These are phyloP conservation scores for Boletales sp. DNA, from an alignment of 768 basidiomycete genomes.

Conservation along the genomic window DNA sequence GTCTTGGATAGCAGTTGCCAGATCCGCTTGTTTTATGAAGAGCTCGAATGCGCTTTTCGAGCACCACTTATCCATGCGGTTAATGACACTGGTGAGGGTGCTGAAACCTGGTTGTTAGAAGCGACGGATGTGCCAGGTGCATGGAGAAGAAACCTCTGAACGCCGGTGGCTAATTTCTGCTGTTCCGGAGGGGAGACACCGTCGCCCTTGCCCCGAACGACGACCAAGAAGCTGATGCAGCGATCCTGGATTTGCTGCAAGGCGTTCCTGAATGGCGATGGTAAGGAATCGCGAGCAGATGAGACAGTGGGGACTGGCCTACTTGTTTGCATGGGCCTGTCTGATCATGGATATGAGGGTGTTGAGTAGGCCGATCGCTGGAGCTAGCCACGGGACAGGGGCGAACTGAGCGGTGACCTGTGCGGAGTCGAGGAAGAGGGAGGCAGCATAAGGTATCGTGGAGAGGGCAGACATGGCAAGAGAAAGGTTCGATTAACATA, in stretches of 20 bases:
- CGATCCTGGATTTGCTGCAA: constrained; percentile 45
- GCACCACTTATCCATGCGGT: constrained; percentile 44
- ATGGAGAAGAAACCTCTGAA: constrained; percentile 26
- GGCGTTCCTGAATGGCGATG: constrained; percentile 31
- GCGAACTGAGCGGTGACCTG: constrained; percentile 46
- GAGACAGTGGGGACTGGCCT: neutral
- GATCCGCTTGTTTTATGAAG: constrained; percentile 44
- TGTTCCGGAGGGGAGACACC: constrained; percentile 28
- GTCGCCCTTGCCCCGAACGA: constrained; percentile 34
- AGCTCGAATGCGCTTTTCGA: constrained; percentile 37
- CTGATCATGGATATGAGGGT: constrained; percentile 45
- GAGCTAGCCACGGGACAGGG: constrained; percentile 46
- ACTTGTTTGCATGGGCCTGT: constrained; percentile 49
- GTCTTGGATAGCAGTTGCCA: constrained; percentile 40
- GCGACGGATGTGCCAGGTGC: neutral
- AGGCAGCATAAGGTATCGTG: constrained; percentile 8
- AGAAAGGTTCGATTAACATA: neutral
- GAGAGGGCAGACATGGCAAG: constrained; percentile 14
- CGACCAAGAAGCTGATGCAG: constrained; percentile 40
- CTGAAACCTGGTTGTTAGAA: constrained; percentile 18
- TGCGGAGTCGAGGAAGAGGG: constrained; percentile 24
- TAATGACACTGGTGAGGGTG: constrained; percentile 34
- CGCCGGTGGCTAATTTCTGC: constrained; percentile 29
- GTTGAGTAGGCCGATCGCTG: constrained; percentile 40
- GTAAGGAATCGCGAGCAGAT: constrained; percentile 3